A percentile compares a stretch with the other conserved stretches of the same genome.
These are phyloP conservation scores for Clonostachys rhizophaga DNA, from an alignment of 2,329 filamentous ascomycete genomes.

Conservation along the genomic window DNA sequence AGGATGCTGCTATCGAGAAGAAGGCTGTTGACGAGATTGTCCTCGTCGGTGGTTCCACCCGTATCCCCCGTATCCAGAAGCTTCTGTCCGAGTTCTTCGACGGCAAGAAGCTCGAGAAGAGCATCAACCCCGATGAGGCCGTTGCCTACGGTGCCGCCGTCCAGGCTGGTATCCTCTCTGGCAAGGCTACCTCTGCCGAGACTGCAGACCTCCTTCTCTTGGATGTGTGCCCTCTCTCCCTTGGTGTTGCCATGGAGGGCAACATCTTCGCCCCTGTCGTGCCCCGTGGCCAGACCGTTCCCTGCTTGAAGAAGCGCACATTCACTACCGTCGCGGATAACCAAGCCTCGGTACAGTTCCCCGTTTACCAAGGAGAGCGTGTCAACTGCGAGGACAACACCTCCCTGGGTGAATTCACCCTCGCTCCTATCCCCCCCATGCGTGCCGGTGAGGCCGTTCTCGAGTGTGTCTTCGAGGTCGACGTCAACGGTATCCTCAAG, in stretches of 20 bases:
- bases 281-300: conserved; percentile 70
- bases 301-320: conserved; percentile 76
- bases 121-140: conserved; percentile 99
- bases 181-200: conserved; percentile 94
- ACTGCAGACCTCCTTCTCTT: conserved; percentile 92
- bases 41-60: conserved; percentile 96
- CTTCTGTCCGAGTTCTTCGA: conserved; percentile 98
- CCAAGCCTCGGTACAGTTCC: conserved; percentile 85
- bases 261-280: conserved; percentile 98
- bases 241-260: conserved; percentile 99
- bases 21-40: conserved; percentile 94
- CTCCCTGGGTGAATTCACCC: conserved; percentile 92
- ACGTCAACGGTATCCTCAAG: conserved; percentile 99
- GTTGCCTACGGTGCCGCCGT: conserved; percentile 98
- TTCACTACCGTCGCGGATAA: conserved; percentile 82
- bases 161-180: conserved; percentile 97
- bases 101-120: conserved; percentile 99
- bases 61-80: conserved; percentile 99
- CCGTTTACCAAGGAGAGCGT: conserved; percentile 92
- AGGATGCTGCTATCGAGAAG: conserved; percentile 88
- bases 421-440: conserved; percentile 84
- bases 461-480: conserved; percentile 98
- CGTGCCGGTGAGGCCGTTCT: conserved; percentile 93
- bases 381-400: conserved; percentile 99
- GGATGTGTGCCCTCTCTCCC: conserved; percentile 92